Evolutionary conservation across 2,329 filamentous ascomycete genomes (phyloP), one percentile per base, ranked within the genome.

Genomic region (Lecanicillium sp.): DNA sequence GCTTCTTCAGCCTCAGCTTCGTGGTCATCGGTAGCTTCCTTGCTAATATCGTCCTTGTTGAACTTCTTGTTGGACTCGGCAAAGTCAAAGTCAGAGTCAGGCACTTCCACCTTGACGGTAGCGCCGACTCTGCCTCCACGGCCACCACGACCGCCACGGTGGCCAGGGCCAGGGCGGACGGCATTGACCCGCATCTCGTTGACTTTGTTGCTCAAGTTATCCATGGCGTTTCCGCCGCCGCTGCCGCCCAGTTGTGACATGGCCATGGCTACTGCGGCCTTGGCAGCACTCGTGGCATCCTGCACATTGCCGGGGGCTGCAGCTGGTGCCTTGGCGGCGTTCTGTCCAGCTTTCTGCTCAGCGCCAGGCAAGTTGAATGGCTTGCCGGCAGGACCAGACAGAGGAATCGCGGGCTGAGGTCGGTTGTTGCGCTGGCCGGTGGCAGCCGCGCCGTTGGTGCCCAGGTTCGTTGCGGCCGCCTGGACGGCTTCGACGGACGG

Each of bases 1-100:
- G 53, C 52, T 10, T 59, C 58, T 17, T 71, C 60, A 0, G 58
- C 46, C 8, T 50, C 50, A 10, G 57, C 46, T 6, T 61, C 65
- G 22, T 65, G 66, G 0, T 69, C 57, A 4, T 65, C 64, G 33
- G 83, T 77, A 29, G 86, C 88, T 60, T 96, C 87, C 65, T 95
- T 95, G 29, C 86, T 83, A 33, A 94, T 61, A 12, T 67, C 62
- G 29, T 62, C 57, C 53, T 66, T 68, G 55, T 68, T 69, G 45
- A 69, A 68, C 49, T 69, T 69, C 28, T 65, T 64, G 44, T 69
- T 69, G 29, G 64, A 58, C 37, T 64, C 57, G 5, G 84, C 84
- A 55, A 98, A 98, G 55, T 98, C 90, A 52, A 89, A 98, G 56
- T 97, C 92, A 2, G 86, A 81, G 34, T 84, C 77, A 0, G 92